A percentile compares a stretch with the other conserved stretches of the same genome.
phyloP scores from a whole-genome alignment of 78 protist species.

The Andalucia godoyi region DNA sequence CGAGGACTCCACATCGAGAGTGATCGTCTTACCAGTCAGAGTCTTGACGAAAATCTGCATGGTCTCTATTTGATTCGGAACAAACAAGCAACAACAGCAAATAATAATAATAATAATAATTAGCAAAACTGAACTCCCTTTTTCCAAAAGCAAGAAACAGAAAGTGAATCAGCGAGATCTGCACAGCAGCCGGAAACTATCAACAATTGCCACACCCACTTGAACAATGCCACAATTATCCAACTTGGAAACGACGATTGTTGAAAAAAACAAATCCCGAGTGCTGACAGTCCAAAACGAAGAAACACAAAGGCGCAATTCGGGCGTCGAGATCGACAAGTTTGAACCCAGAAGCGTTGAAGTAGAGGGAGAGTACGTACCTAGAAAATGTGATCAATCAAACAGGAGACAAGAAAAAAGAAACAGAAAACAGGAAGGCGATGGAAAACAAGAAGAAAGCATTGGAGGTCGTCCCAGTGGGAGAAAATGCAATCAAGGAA shows the following conservation, averaged over 20 bases:
- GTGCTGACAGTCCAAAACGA: not conserved
- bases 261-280: not conserved
- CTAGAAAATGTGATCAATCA: not conserved
- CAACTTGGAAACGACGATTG: too few species aligned
- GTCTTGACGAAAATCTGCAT: slow-evolving; percentile 52
- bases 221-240: too few species aligned
- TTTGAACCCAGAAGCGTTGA: not conserved
- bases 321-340: not conserved
- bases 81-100: too few species aligned
- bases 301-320: not conserved
- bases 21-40: slow-evolving; percentile 60
- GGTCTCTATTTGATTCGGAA: too few species aligned
- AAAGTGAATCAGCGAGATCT: too few species aligned
- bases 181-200: too few species aligned
- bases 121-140: too few species aligned
- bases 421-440: not conserved
- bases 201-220: too few species aligned
- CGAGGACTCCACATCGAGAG: slow-evolving; percentile 93
- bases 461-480: not conserved
- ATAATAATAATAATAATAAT: too few species aligned
- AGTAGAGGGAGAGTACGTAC: not conserved
- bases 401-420: not conserved
- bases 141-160: too few species aligned
- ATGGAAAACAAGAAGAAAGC: not conserved
- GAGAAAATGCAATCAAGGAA: not conserved